Conservation (phyloP, 129 eudicot species). For the Lactuca sativa region DNA sequence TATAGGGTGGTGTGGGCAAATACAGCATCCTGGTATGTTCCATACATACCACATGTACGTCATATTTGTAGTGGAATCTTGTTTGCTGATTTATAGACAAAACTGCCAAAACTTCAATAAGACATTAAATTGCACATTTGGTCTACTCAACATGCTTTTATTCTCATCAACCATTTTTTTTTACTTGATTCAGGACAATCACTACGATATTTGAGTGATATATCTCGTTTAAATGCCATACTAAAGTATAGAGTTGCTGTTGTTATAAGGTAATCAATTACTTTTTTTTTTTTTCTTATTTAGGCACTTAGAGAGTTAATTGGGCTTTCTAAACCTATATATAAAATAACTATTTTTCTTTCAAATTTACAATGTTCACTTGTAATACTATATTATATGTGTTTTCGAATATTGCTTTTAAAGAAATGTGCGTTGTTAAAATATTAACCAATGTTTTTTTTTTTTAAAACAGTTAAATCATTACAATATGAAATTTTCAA, state of each 20-base stretch:
- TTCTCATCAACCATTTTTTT: constrained; percentile 9
- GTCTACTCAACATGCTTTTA: constrained; percentile 30
- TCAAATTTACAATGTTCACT: too few species aligned
- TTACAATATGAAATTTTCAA: too few species aligned
- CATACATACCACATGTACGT: constrained; percentile 25
- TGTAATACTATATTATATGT: not conserved
- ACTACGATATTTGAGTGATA: constrained; percentile 8
- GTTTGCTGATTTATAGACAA: constrained; percentile 28
- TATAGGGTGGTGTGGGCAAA: constrained; percentile 24
- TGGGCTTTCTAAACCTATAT: not conserved
- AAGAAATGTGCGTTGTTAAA: too few species aligned
- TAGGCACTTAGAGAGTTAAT: not conserved
- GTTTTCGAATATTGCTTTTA: not conserved
- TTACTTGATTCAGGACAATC: constrained; percentile 16
- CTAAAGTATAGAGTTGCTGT: too few species aligned
- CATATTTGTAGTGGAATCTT: constrained; percentile 31
- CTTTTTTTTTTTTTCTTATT: not conserved
- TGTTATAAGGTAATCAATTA: too few species aligned
- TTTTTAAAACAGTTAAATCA: too few species aligned
- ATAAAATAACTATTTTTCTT: too few species aligned
- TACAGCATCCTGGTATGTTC: constrained; percentile 26
- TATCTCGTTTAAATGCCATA: not conserved
- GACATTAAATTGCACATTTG: constrained; percentile 4
- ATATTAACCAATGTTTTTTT: too few species aligned
- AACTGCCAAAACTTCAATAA: constrained; percentile 17